Evolutionary conservation across 176 grass and related monocot genomes (phyloP), one percentile per base, ranked within the genome.

Genomic region (Oryza glaberrima): DNA sequence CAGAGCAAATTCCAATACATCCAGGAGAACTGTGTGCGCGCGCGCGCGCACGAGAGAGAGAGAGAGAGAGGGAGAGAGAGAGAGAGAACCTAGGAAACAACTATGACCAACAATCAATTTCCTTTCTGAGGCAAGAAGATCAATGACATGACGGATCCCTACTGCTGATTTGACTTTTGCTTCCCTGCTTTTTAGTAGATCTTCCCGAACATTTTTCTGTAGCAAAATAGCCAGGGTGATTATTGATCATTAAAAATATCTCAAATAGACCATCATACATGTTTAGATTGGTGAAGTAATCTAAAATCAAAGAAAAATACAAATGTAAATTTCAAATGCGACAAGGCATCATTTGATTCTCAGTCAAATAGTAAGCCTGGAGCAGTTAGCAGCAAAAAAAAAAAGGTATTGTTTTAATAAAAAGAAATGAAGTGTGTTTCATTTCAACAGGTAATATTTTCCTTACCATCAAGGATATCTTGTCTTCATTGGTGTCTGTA

Each of bases 41-140:
- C 16, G 14, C 16, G 48, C 6, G 48, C 1, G 48, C 6, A 14
- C 1, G 48, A 26, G 8, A 47, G 4, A 79, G 78, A 54, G 22
- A 20, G 63, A 69, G 58, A 89, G 9, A 76, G 52, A 15, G 16
- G 88, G 4, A 79, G 78, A 54, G 22, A 20, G 63, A 69, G 48
- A 89, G 9, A 76, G 52, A 15, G 16, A 90, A 98, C 95, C 95
- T 87, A 98, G 65, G 76, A 98, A 88, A 84, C 93, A 98, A 83
- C 94, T 95, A 69, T 98, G 96, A 35, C 96, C 96, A 82, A 98
- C 90, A 84, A 95, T 92, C 72, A 98, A 80, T 77, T 94, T 98
- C 67, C 69, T 88, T 80, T 92, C 91, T 43, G 91, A 95, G 81
- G 89, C 87, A 88, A 98, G 91, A 88, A 98, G 93, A 89, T 95